A percentile compares a stretch with the other conserved stretches of the same genome.
Conservation (phyloP, 2,329 filamentous ascomycete species). For the Graphilbum ipis-grandicollis region DNA sequence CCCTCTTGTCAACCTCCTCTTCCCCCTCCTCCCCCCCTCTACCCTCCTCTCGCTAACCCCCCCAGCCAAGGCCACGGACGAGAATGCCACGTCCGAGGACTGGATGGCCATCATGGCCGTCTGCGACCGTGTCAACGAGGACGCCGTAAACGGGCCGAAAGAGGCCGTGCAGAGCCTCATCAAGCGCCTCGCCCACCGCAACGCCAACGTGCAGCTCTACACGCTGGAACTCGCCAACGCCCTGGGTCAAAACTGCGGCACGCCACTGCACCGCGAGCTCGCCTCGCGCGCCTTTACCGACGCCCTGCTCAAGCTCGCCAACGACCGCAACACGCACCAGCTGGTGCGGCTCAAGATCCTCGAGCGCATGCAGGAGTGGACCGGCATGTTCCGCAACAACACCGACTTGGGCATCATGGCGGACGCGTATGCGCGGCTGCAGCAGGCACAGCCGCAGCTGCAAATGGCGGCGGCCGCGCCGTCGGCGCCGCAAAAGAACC, state of each 20-base stretch:
- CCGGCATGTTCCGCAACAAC: slow-evolving; percentile 80
- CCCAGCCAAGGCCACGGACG: slow-evolving; percentile 68
- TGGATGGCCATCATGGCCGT: slow-evolving; percentile 49
- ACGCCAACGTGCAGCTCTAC: slow-evolving; percentile 91
- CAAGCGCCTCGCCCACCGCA: slow-evolving; percentile 79
- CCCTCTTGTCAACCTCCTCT: not conserved
- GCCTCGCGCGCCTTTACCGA: slow-evolving; percentile 89
- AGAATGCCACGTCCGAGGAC: slow-evolving; percentile 80
- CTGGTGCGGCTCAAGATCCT: slow-evolving; percentile 96
- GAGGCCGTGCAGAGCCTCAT: slow-evolving; percentile 82
- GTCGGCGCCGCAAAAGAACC: slow-evolving; percentile 82
- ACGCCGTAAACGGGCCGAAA: slow-evolving; percentile 44
- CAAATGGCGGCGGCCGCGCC: slow-evolving; percentile 64
- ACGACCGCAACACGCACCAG: slow-evolving; percentile 87
- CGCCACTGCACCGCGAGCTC: slow-evolving; percentile 73
- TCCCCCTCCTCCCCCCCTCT: not conserved
- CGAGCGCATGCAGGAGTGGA: slow-evolving; percentile 92
- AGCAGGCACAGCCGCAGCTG: slow-evolving; percentile 69
- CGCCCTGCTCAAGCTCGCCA: slow-evolving; percentile 74
- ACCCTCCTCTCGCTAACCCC: not conserved
- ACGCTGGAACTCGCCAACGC: slow-evolving; percentile 88
- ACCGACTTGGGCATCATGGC: slow-evolving; percentile 95
- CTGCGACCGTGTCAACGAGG: slow-evolving; percentile 39
- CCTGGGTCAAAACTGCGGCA: slow-evolving; percentile 79
- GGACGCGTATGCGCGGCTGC: slow-evolving; percentile 78